Conservation (phyloP, 1,139 yeast genomes). For the Wickerhamomyces sp. region DNA sequence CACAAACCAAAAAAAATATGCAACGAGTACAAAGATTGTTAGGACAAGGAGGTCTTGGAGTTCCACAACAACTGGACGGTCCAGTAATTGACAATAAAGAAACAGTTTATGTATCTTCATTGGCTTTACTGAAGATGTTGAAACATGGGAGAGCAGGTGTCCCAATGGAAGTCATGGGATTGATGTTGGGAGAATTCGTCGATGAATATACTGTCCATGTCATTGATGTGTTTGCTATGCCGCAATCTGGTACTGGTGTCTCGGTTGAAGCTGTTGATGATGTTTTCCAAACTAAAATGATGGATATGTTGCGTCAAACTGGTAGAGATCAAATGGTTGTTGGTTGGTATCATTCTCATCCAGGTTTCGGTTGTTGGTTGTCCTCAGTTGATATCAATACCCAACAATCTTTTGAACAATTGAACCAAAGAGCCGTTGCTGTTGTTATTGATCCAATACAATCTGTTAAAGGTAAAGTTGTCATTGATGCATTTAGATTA, state of each 20-base stretch:
- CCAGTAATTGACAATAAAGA: slow-evolving; percentile 93
- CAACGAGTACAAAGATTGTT: slow-evolving; percentile 71
- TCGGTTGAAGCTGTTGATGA: slow-evolving; percentile 99
- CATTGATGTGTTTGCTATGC: slow-evolving; percentile 98
- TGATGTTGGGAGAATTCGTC: slow-evolving; percentile 97
- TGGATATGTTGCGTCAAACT: slow-evolving; percentile 98
- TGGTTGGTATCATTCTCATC: slow-evolving; percentile 99
- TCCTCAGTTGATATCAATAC: slow-evolving; percentile 97
- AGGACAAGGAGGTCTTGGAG: slow-evolving; percentile 57
- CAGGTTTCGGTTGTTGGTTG: slow-evolving; percentile 99
- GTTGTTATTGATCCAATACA: slow-evolving; percentile 98
- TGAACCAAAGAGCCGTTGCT: slow-evolving; percentile 92
- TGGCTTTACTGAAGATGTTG: slow-evolving; percentile 92
- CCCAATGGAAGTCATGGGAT: slow-evolving; percentile 99
- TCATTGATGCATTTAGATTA: slow-evolving; percentile 95
- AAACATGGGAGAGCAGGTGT: slow-evolving; percentile 99
- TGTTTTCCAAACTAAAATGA: slow-evolving; percentile 97
- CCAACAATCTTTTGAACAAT: slow-evolving; percentile 94
- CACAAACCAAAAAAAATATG: slow-evolving; percentile 33
- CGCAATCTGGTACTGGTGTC: slow-evolving; percentile 97
- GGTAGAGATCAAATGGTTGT: slow-evolving; percentile 99
- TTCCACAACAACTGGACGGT: slow-evolving; percentile 57
- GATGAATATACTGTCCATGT: slow-evolving; percentile 97
- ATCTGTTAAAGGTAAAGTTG: slow-evolving; percentile 97
- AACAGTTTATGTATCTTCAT: slow-evolving; percentile 92